A percentile compares a stretch with the other conserved stretches of the same genome.
Conservation (phyloP, 1,284 basidiomycete species). For the Heterobasidion irregulare region DNA sequence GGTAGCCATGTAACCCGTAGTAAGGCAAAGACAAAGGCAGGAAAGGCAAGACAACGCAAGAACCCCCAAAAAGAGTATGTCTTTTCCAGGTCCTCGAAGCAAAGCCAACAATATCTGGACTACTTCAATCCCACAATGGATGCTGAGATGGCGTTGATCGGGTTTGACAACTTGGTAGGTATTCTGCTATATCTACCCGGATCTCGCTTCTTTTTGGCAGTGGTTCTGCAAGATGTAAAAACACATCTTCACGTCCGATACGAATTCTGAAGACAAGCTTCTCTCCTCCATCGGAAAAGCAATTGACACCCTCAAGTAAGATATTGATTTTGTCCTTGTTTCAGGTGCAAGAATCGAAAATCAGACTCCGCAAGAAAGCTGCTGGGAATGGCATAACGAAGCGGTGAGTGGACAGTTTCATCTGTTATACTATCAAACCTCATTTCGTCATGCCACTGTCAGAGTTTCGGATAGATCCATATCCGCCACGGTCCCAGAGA, state of each 20-base stretch:
- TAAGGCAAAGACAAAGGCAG: constrained; percentile 18
- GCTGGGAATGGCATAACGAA: background rate
- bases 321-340: background rate
- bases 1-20: background rate
- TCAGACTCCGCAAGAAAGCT: background rate
- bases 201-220: background rate
- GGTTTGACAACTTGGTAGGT: constrained; percentile 48
- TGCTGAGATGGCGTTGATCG: constrained; percentile 51
- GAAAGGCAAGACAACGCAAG: constrained; percentile 40
- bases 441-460: too few species aligned
- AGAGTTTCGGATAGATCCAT: background rate
- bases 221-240: background rate
- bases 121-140: constrained; percentile 59
- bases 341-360: background rate
- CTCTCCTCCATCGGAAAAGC: too few species aligned
- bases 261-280: background rate
- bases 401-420: too few species aligned
- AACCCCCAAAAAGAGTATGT: constrained; percentile 50
- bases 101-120: constrained; percentile 41
- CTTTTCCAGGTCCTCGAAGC: constrained; percentile 41
- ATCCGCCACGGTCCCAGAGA: background rate
- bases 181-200: background rate
- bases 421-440: too few species aligned
- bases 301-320: background rate
- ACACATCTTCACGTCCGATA: background rate